Evolutionary conservation across 495 filamentous ascomycete species (phyloP), one percentile per base, ranked within the genome.

Genomic region (Hypoxylon lenormandii): DNA sequence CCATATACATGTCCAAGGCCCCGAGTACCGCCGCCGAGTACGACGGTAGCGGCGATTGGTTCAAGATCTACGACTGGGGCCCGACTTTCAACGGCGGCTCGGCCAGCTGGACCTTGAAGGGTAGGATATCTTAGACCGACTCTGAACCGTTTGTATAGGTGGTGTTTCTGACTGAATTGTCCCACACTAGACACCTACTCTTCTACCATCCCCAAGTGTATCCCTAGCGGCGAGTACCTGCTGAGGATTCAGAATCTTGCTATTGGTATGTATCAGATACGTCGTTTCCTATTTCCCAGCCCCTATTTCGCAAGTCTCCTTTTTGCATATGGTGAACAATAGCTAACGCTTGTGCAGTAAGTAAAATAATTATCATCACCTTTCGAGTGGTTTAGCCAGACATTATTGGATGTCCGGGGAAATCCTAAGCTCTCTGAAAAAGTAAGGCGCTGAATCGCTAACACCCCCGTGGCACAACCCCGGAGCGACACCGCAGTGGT

Each of bases 231-330:
- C 52, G 83, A 89, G 58, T 90, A 90, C 62, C 84, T 90, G 52
- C 77, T 89, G 51, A 82, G 88, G 3, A 84, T 85, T 54, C 86
- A 89, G 72, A 82, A 83, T 16, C 81, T 89, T n/a, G 87, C 80
- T 40, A 83, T 88, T 67, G 30, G 30, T 33, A 33, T 33, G 30
- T 33, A 33, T 33, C 30, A 26, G 5, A 26, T 26, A 26, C n/a
- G n/a, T n/a, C n/a, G n/a, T 26, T 5, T 26, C 23, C 2, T 26
- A 26, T 2, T 26, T 5, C 23, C 23, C 23, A 26, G 5, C 23
- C 10, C 30, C n/a, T n/a, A n/a, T n/a, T n/a, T n/a, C n/a, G n/a
- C n/a, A n/a, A n/a, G n/a, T n/a, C n/a, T n/a, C 30, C 5, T 8
- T 33, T 33, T 1, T 1, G 30, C 10, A 33, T 33, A 1, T 11